phyloP scores from a whole-genome alignment of 1,284 basidiomycete genomes.

The Trametes pubescens region DNA sequence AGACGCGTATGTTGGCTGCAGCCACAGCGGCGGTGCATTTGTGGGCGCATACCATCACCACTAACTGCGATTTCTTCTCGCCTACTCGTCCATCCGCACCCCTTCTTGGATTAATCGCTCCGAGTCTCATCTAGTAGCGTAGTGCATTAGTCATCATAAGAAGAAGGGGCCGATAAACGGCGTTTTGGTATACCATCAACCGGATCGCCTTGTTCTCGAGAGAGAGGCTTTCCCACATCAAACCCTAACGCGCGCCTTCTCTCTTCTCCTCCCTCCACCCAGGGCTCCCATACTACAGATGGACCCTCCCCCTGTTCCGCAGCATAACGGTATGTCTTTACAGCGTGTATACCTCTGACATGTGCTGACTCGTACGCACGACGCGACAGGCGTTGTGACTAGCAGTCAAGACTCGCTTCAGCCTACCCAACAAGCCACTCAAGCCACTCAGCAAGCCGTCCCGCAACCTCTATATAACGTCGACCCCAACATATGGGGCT shows the following conservation, averaged over 20 bases:
- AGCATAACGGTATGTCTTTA: neutral
- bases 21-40: neutral
- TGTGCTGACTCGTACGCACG: neutral
- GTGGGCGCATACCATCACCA: neutral
- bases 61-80: neutral
- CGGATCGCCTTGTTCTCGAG: neutral
- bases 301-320: neutral
- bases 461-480: neutral
- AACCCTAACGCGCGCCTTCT: neutral
- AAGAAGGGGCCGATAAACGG: too few relatives aligned
- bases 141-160: too few relatives aligned
- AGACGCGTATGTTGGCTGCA: neutral
- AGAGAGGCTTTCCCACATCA: neutral
- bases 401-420: slow-evolving; percentile 1
- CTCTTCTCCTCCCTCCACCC: neutral
- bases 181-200: too few relatives aligned
- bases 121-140: too few relatives aligned
- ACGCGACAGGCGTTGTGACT: neutral
- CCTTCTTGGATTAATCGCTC: too few relatives aligned
- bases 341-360: too few relatives aligned
- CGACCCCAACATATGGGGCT: slow-evolving; percentile 19
- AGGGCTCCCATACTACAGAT: neutral
- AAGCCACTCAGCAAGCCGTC: slow-evolving; percentile 2
- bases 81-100: neutral
- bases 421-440: neutral